Evolutionary conservation across 2,329 filamentous ascomycete genomes (phyloP), one percentile per base, ranked within the genome.

Genomic region (Fusarium siculi): DNA sequence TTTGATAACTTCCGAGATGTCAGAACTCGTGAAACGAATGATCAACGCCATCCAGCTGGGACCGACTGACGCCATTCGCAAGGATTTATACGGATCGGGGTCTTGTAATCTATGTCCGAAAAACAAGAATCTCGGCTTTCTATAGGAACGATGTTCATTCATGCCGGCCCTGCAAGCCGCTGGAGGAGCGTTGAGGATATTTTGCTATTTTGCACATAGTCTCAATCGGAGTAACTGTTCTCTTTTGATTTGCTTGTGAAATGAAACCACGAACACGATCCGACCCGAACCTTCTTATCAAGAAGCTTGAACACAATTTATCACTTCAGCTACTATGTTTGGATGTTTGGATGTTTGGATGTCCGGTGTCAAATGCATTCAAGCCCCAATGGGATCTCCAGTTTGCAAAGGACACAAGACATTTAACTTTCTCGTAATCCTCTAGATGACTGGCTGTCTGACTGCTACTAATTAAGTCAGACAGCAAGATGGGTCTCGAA

Each of bases 1-100:
- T 46, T 42, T 58, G 42, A 58, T 40, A 28, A 53, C 37, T 53
- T 40, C 23, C 23, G 23, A 61, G 28, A 69, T 52, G 36, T 39
- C 40, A 30, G 43, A 69, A 23, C 39, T 52, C 44, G 47, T 54
- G 50, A 72, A 44, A 53, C 47, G 56, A 57, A 63, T 36, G 30
- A 47, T 50, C 53, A 70, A 70, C 66, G 47, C 25, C 53, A 55
- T 40, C 44, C 28, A 47, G 55, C 46, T 61, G 43, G 43, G 49
- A 55, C 52, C 62, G 54, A 47, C 66, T 73, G 66, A 68, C 70
- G 61, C 70, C 70, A 73, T 67, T 63, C 37, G 47, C 62, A 54
- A 57, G 66, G 62, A 52, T 55, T n/a, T 36, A 14, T 44, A 30
- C 23, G 52, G 42, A 52, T 32, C 14, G 21, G 34, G 5, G 12